Percentiles rank a stretch among this genome's conserved stretches.
phyloP scores from a whole-genome alignment of 78 protist genomes.

The Neovahlkampfia damariscottae region DNA sequence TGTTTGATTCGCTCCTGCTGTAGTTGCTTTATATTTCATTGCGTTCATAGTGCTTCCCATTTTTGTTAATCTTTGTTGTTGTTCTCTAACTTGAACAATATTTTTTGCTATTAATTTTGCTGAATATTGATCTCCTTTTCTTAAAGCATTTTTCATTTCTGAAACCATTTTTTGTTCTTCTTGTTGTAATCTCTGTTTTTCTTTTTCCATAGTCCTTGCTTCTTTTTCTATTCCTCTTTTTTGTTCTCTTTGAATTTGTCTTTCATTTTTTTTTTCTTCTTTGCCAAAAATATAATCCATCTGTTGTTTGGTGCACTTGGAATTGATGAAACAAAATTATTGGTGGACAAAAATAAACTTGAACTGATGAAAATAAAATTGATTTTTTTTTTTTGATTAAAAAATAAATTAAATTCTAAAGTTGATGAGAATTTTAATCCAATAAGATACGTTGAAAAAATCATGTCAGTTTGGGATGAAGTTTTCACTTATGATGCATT shows the following conservation, averaged over 20 bases:
- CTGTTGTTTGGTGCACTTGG: neutral
- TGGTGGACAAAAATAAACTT: no score
- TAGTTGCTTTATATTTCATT: neutral
- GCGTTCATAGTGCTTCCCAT: neutral
- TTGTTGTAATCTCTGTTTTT: neutral
- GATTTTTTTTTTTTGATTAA: no score
- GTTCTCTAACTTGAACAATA: neutral
- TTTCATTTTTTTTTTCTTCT: neutral
- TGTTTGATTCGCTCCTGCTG: neutral
- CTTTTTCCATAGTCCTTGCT: neutral
- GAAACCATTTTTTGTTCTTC: neutral
- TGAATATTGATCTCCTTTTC: neutral
- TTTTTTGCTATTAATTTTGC: neutral
- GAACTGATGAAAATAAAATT: no score
- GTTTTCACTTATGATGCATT: no score
- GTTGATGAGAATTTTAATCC: no score
- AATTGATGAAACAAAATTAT: no score
- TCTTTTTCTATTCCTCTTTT: neutral
- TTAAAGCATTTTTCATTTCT: neutral
- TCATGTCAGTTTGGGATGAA: no score
- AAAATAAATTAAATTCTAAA: no score
- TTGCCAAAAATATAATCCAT: neutral
- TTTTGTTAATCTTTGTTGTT: neutral
- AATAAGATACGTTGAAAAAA: no score
- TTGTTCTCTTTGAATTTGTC: neutral